Conservation (phyloP, 306 rosid species). For the Malus domestica region ASM211411v1 NC_041798.1:29626001-29626500, state of each 20-base stretch:
- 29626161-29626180: background rate
- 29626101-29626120: slow-evolving; percentile 89
- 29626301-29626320: slow-evolving; percentile 83
- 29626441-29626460: slow-evolving; percentile 94
- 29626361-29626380: slow-evolving; percentile 69
- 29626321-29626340: slow-evolving; percentile 67
- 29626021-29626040: slow-evolving; percentile 10
- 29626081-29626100: slow-evolving; percentile 86
- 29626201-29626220: slow-evolving; percentile 5
- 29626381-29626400: slow-evolving; percentile 80
- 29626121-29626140: slow-evolving; percentile 27
- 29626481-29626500: slow-evolving; percentile 85
- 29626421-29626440: slow-evolving; percentile 89
- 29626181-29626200: slow-evolving; percentile 1
- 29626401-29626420: slow-evolving; percentile 80
- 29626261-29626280: slow-evolving; percentile 99
- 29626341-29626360: slow-evolving; percentile 64
- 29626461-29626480: slow-evolving; percentile 79
- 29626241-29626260: slow-evolving; percentile 16
- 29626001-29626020: background rate
- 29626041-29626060: slow-evolving; percentile 6
- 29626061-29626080: slow-evolving; percentile 39
- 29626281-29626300: slow-evolving; percentile 98
- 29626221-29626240: background rate
- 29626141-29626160: slow-evolving; percentile 4